Base-by-base conservation (phyloP, 2,329 filamentous ascomycete species). In the Phoma sp. region DNA sequence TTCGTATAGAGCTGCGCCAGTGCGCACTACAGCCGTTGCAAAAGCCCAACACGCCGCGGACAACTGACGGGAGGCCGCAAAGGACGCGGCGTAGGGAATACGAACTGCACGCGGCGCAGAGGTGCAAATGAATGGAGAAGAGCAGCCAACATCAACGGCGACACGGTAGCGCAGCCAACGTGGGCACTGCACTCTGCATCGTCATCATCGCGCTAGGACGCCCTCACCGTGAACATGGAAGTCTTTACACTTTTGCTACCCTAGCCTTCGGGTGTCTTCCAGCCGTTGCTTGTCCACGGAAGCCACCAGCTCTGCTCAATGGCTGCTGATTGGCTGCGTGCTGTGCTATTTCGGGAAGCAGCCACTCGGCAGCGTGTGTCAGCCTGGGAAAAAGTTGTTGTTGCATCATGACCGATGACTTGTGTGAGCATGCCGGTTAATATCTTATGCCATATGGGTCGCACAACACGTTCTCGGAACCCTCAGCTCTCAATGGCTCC, bases 1-100 rank as follows among this genome's bases (percentile, higher is more conserved):
- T 46, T 55, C 52, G 52, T 55, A 55, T 55, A 49, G 27, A 49
- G 30, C 4, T 10, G 43, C 43, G 52, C 52, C 47, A 55, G 38
- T 55, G 47, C 47, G 39, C 47, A 39, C 46, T 36, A 41, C 47
- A 51, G 47, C 47, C 38, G 53, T 56, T 51, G 33, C 52, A 36
- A 33, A 45, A 24, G 39, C 30, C 33, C 43, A 30, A 22, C 29
- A 27, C 49, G 37, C 36, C 37, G n/a, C 22, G 2, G 32, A 35
- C 2, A 13, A 6, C 9, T 33, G 32, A 32, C 49, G 51, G 39
- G 44, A 24, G 51, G 51, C 51, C 46, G 52, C 52, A 49, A 48
- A 49, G 52, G 51, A 48, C 45, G 51, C 51, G 51, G 51, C 40
- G 45, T 36, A 38, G 29, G 14, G 14, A 45, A 45, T 11, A 40